Evolutionary conservation across 2,329 filamentous ascomycete species (phyloP).

Genomic region (Alternaria sp.): DNA sequence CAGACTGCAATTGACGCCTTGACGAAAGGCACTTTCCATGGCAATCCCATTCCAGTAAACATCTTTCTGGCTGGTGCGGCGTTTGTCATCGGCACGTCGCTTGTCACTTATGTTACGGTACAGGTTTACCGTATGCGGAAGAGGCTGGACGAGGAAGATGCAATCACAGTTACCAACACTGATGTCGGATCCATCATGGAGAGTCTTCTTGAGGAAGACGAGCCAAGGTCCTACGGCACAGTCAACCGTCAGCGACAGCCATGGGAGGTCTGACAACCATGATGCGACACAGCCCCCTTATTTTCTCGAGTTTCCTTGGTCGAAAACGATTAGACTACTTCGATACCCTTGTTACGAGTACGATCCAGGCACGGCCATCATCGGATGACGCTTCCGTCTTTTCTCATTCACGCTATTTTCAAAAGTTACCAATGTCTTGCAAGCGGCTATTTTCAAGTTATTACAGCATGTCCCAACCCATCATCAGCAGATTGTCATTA

Average conservation of each 20-base stretch:
- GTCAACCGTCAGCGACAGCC: conserved; percentile 26
- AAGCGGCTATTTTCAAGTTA: background rate
- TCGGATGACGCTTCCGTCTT: background rate
- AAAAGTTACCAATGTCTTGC: background rate
- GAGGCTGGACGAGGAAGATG: conserved; percentile 46
- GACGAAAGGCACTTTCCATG: conserved; percentile 73
- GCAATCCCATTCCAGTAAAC: conserved; percentile 81
- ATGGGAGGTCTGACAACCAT: conserved; percentile 19
- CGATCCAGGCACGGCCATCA: background rate
- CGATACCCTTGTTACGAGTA: background rate
- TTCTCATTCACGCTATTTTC: background rate
- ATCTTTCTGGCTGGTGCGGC: conserved; percentile 68
- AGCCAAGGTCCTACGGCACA: conserved; percentile 39
- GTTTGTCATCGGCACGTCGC: conserved; percentile 66
- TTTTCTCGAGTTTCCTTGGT: background rate
- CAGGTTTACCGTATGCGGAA: conserved; percentile 43
- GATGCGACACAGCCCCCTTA: too few relatives aligned
- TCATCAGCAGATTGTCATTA: background rate
- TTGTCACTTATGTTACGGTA: conserved; percentile 60
- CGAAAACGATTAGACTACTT: background rate
- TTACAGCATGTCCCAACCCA: background rate
- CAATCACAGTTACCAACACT: conserved; percentile 70
- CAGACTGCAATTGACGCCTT: conserved; percentile 80
- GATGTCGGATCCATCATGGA: conserved; percentile 70
- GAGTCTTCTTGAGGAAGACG: conserved; percentile 48